These are phyloP conservation scores for Linnemannia schmuckeri DNA, from an alignment of 192 early-diverging fungal species.

Conservation along the genomic window DNA sequence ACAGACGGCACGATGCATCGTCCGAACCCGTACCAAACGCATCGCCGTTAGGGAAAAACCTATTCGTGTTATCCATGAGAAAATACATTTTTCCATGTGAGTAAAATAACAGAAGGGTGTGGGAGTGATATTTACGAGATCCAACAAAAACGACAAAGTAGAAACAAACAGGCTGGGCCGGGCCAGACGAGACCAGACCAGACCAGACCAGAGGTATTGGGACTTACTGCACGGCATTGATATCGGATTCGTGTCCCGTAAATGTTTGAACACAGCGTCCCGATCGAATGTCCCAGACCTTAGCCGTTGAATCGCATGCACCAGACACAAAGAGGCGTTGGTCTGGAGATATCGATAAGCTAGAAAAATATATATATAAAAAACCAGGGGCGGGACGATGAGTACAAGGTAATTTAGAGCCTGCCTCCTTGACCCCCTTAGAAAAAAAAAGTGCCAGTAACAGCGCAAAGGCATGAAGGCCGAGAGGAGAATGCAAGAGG, in stretches of 20 bases:
- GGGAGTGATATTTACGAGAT: too few species aligned
- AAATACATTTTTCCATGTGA: neutral
- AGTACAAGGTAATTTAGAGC: neutral
- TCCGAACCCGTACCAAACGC: conserved; percentile 98
- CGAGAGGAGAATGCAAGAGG: neutral
- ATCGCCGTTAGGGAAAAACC: conserved; percentile 99
- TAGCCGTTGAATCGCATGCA: conserved; percentile 98
- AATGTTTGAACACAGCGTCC: conserved; percentile 98
- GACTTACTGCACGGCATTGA: conserved; percentile 96
- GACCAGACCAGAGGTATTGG: neutral
- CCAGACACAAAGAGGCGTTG: conserved; percentile 98
- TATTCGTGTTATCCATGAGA: conserved; percentile 37
- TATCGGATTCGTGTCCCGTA: conserved; percentile 97
- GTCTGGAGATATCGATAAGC: conserved; percentile 91
- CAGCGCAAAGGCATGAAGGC: neutral
- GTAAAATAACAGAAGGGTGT: neutral
- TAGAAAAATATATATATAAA: conserved; percentile 25
- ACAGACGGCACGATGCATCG: conserved; percentile 97
- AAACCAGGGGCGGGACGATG: neutral
- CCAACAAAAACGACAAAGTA: too few species aligned
- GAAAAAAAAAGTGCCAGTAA: neutral
- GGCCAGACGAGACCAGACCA: neutral
- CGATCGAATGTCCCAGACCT: conserved; percentile 98
- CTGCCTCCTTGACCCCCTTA: conserved; percentile 7
- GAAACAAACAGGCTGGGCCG: too few species aligned